Evolutionary conservation across 2,329 filamentous ascomycete species (phyloP).

Genomic region (Xylaria sp.): DNA sequence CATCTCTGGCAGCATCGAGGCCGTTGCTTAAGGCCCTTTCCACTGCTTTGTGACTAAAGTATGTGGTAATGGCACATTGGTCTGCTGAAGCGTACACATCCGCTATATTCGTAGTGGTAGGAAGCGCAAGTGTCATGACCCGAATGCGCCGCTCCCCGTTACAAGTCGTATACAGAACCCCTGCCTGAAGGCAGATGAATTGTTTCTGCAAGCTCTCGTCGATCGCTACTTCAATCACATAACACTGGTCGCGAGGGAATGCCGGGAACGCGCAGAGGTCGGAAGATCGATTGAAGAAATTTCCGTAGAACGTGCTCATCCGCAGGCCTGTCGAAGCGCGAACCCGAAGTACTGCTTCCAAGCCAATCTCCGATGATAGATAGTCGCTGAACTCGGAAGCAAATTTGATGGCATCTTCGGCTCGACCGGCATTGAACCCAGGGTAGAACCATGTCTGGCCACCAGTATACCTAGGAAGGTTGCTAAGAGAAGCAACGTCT

Average conservation of each 20-base stretch:
- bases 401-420: conserved; percentile 97
- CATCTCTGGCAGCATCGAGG: conserved; percentile 88
- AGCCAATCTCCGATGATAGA: conserved; percentile 91
- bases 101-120: conserved; percentile 87
- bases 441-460: conserved; percentile 99
- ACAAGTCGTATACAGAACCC: conserved; percentile 95
- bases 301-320: conserved; percentile 98
- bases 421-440: conserved; percentile 92
- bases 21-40: conserved; percentile 86
- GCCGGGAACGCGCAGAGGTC: conserved; percentile 98
- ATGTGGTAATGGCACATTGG: conserved; percentile 89
- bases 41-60: conserved; percentile 97
- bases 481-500: conserved; percentile 94
- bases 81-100: conserved; percentile 95
- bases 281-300: conserved; percentile 98
- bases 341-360: conserved; percentile 95
- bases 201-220: conserved; percentile 93
- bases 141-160: conserved; percentile 95
- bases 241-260: conserved; percentile 95
- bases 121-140: conserved; percentile 90
- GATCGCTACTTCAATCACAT: conserved; percentile 97
- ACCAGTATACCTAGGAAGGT: conserved; percentile 92
- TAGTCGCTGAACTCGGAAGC: conserved; percentile 96
- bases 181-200: conserved; percentile 89
- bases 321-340: conserved; percentile 91